Percentiles rank a stretch among this genome's conserved stretches.
Conservation (phyloP, 2,329 filamentous ascomycete species). For the Hypoxylon sp. region DNA sequence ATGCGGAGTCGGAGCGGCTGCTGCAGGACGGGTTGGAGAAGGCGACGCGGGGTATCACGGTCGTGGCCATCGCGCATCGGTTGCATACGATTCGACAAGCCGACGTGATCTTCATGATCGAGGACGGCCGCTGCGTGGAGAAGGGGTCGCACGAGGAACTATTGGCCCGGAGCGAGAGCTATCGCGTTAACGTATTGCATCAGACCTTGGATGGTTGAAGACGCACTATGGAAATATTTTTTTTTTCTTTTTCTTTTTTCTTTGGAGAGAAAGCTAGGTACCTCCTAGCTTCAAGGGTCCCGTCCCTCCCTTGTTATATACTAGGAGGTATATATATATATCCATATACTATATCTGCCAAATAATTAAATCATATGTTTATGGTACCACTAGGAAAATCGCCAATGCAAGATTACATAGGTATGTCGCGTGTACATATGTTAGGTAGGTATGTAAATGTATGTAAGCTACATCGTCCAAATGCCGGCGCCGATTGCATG, state of each 20-base stretch:
- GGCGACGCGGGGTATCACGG: slow-evolving; percentile 65
- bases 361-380: slow-evolving; percentile 11
- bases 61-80: slow-evolving; percentile 69
- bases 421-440: neutral
- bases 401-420: neutral
- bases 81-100: slow-evolving; percentile 68
- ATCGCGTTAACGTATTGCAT: slow-evolving; percentile 64
- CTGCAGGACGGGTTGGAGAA: slow-evolving; percentile 75
- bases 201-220: slow-evolving; percentile 57
- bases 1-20: slow-evolving; percentile 74
- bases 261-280: neutral
- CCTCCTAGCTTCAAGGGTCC: neutral
- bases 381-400: slow-evolving; percentile 11
- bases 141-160: slow-evolving; percentile 66
- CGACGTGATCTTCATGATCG: slow-evolving; percentile 68
- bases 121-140: slow-evolving; percentile 65
- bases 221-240: neutral
- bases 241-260: too few relatives aligned
- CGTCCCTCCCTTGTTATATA: neutral
- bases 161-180: slow-evolving; percentile 63
- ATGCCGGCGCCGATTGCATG: neutral
- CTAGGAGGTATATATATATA: slow-evolving; percentile 5
- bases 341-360: slow-evolving; percentile 1
- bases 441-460: neutral
- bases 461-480: neutral